Percentiles rank a stretch among this genome's conserved stretches.
phyloP scores from a whole-genome alignment of 1,284 basidiomycete genomes.

The Cutaneotrichosporon mucoides region DNA sequence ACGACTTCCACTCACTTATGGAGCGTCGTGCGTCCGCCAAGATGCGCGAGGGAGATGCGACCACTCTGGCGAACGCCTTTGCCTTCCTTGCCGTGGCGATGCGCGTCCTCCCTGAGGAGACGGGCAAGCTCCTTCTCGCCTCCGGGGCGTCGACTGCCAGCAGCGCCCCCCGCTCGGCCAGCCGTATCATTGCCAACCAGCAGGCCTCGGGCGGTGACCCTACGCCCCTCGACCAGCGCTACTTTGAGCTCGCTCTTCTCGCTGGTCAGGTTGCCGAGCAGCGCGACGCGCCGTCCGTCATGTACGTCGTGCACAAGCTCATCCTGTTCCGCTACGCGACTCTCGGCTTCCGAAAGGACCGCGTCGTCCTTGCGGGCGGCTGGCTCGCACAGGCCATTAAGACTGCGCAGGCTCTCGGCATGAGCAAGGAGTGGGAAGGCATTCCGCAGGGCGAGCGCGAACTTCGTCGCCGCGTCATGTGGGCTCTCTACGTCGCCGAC shows the following conservation, averaged over 20 bases:
- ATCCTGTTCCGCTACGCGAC: constrained; percentile 38
- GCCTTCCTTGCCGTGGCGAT: constrained; percentile 35
- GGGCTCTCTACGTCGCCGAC: constrained; percentile 41
- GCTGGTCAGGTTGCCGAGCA: constrained; percentile 36
- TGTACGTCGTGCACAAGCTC: constrained; percentile 44
- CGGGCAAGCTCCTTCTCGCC: constrained; percentile 37
- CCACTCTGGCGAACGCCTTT: constrained; percentile 40
- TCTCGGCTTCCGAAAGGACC: constrained; percentile 32
- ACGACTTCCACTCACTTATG: constrained; percentile 32
- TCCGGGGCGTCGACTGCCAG: constrained; percentile 17
- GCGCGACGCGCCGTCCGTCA: constrained; percentile 35
- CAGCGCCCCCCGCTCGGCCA: constrained; percentile 20
- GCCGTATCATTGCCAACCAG: constrained; percentile 18
- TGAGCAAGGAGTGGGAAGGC: constrained; percentile 45
- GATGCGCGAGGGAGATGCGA: constrained; percentile 37
- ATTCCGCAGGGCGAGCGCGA: constrained; percentile 41
- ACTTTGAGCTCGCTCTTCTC: constrained; percentile 39
- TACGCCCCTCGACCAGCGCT: constrained; percentile 43
- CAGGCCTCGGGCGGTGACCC: constrained; percentile 25
- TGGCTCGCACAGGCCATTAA: constrained; percentile 43
- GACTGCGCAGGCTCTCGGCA: constrained; percentile 38
- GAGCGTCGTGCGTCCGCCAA: constrained; percentile 24
- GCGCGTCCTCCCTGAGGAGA: constrained; percentile 42
- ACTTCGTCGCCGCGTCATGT: constrained; percentile 41
- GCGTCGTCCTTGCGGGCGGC: constrained; percentile 28